A percentile compares a stretch with the other conserved stretches of the same genome.
These are phyloP conservation scores for Trametes versicolor DNA, from an alignment of 1,284 basidiomycete genomes.

Conservation along the genomic window DNA sequence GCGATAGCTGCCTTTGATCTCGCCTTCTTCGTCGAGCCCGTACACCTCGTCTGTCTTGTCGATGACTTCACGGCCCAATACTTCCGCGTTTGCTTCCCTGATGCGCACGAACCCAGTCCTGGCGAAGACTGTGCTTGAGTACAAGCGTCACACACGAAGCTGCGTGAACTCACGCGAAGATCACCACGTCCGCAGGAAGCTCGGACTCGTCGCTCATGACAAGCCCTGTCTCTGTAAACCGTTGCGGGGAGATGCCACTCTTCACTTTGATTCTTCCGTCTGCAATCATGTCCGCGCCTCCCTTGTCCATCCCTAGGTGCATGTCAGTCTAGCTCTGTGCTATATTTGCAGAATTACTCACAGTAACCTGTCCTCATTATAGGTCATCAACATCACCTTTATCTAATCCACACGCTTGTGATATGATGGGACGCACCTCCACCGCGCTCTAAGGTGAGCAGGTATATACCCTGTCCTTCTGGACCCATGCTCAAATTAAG, in stretches of 20 bases:
- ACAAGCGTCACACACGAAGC: not conserved
- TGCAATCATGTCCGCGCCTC: conserved; percentile 43
- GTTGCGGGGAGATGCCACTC: conserved; percentile 49
- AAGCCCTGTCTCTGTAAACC: conserved; percentile 48
- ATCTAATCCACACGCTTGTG: not conserved
- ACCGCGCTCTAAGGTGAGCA: conserved; percentile 47
- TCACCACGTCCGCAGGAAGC: conserved; percentile 56
- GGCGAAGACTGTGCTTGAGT: too few species aligned
- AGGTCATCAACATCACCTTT: not conserved
- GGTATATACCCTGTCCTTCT: conserved; percentile 60
- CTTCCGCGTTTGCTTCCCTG: conserved; percentile 37
- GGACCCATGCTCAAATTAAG: conserved; percentile 65
- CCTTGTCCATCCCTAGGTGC: conserved; percentile 46
- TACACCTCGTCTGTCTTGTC: conserved; percentile 57
- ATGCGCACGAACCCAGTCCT: conserved; percentile 31
- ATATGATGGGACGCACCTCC: conserved; percentile 19
- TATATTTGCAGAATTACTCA: conserved; percentile 3
- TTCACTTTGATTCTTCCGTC: conserved; percentile 57
- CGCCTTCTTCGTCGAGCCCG: conserved; percentile 66
- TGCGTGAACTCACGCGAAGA: conserved; percentile 48
- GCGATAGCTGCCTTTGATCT: conserved; percentile 50
- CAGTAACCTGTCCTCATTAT: conserved; percentile 23
- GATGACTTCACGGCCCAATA: conserved; percentile 60
- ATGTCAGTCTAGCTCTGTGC: not conserved
- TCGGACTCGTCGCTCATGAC: conserved; percentile 54